Base-by-base conservation (phyloP, 805 yeast genomes). In the Candida nitratophila region DNA sequence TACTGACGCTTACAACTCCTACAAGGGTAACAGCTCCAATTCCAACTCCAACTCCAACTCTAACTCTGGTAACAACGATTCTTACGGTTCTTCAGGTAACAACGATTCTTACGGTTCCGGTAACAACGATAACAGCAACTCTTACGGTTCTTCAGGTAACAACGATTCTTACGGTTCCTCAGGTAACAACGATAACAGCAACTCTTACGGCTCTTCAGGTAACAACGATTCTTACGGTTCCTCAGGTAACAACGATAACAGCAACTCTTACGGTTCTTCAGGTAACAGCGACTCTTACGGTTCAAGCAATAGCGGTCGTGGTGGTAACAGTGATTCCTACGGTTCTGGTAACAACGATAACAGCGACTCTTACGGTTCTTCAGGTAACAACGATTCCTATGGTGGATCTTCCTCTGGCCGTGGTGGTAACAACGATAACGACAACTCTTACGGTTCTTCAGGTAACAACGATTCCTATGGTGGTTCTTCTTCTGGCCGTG, bases 311-410 rank as follows among this genome's bases (percentile, higher is more conserved):
- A 7, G 10, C 6, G 50, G 55, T 50, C 32, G 32, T 29, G 32
- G 32, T 29, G 32, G 14, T n/a, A 42, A 48, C 41, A 41, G 43
- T 33, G 45, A 48, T 44, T 50, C 59, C 11, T 58, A 58, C 45
- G 63, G 49, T 29, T 12, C 57, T 20, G 47, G 35, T 22, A 40
- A 43, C 43, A 39, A 41, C 43, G 54, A 56, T 56, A 59, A 64
- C 47, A 47, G 55, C 52, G 59, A 66, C 54, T 59, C 65, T 29
- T 61, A 56, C 50, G 71, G 66, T 27, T 54, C 57, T 39, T 55
- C 54, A 31, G 51, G 51, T 47, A 50, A 53, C 50, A 21, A 33
- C 35, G 58, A 57, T 52, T 57, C 61, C 26, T 61, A 60, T 48
- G 64, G 62, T n/a, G n/a, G n/a, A n/a, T n/a, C n/a, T 31, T 50